Evolutionary conservation across 2,329 filamentous ascomycete genomes (phyloP).

Genomic region (Pseudogymnoascus sp.): DNA sequence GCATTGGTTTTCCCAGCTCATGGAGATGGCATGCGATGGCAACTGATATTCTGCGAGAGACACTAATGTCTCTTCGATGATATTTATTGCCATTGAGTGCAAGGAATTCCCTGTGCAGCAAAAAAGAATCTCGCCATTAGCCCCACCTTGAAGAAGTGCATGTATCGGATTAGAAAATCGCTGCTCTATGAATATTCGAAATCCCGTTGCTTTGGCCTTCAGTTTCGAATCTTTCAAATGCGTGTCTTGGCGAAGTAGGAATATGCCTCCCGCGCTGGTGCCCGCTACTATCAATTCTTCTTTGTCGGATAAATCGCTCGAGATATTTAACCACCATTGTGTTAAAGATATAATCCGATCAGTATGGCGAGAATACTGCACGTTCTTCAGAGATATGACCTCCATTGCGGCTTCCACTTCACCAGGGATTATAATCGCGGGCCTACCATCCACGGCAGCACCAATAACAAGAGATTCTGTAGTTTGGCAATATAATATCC

Average conservation of each 20-base stretch:
- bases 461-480: constrained; percentile 50
- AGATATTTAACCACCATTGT: background rate
- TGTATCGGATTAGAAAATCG: background rate
- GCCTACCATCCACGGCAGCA: constrained; percentile 35
- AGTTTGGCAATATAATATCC: constrained; percentile 47
- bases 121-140: constrained; percentile 35
- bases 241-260: background rate
- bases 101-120: constrained; percentile 48
- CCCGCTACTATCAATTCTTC: constrained; percentile 2
- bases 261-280: background rate
- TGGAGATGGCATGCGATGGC: constrained; percentile 45
- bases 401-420: background rate
- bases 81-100: constrained; percentile 49
- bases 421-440: constrained; percentile 48
- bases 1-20: constrained; percentile 42
- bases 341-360: constrained; percentile 1
- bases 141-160: background rate
- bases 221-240: background rate
- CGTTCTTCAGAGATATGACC: background rate
- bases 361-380: background rate
- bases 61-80: constrained; percentile 44
- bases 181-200: background rate
- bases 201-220: background rate
- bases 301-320: background rate
- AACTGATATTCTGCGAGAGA: constrained; percentile 41